Base-by-base conservation (phyloP, 768 basidiomycete genomes). In the Lentinula raphanica region DNA sequence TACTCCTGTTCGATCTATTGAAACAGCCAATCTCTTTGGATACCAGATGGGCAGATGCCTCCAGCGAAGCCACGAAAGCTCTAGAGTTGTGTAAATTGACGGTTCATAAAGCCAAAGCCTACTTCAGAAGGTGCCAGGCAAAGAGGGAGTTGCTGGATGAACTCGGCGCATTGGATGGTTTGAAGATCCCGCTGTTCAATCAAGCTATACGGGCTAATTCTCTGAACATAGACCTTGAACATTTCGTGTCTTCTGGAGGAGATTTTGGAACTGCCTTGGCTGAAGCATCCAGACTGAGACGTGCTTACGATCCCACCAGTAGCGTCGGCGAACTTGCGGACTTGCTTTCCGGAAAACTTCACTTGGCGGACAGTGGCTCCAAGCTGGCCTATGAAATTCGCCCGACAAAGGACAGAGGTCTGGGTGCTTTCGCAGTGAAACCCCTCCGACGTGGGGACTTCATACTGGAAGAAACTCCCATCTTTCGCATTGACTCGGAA, bases 371-470 rank as follows among this genome's bases (percentile, higher is more conserved):
- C 19, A 23, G n/a, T 1, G n/a, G 6, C n/a, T 4, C 44, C 11
- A 23, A 45, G 21, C 7, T 15, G 44, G 23, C 25, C 6, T 45
- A 45, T 21, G 44, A 45, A 45, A 23, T 45, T 7, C 44, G 44
- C 6, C 1, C 44, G 1, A 5, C 44, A 23, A 27, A 23, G 12
- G 25, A 15, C 35, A 61, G 32, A 50, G 66, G 61, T 23, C 44
- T 59, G 45, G 63, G 65, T 19, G 65, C 53, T 19, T 66, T 67
- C 23, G 65, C 65, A 4, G 55, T 55, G 21, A 56, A 58, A 25
- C 25, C 1, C 19, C 59, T 64, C 28, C 58, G 56, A 29, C 58
- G 65, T 13, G 66, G 66, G 19, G 66, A 67, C 40, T 23, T 66
- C 40, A 67, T 64, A 51, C 57, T 64, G 5, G 44, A 54, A 2